phyloP scores from a whole-genome alignment of 2,329 filamentous ascomycete species.

The Penicillium glabrum region DNA sequence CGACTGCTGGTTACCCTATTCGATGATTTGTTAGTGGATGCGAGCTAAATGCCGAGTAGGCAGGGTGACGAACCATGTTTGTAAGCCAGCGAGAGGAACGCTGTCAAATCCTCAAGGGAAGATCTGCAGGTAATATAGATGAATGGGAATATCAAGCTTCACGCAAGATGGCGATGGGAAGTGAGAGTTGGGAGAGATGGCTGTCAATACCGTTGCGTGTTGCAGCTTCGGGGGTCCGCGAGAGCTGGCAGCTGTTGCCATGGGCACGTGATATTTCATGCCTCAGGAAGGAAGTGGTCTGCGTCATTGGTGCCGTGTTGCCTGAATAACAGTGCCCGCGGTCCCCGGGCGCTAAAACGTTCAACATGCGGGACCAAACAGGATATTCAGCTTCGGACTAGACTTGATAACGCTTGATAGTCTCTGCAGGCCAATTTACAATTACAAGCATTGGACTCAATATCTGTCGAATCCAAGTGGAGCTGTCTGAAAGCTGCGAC shows the following conservation, averaged over 20 bases:
- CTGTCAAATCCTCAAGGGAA: conserved; percentile 9
- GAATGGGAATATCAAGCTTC: neutral
- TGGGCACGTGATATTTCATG: conserved; percentile 13
- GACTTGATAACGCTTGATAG: neutral
- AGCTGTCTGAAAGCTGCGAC: neutral
- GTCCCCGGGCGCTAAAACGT: neutral
- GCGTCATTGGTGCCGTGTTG: conserved; percentile 20
- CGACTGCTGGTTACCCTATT: conserved; percentile 64
- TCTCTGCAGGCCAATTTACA: neutral
- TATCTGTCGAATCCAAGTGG: neutral
- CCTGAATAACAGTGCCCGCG: neutral
- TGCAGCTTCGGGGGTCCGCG: conserved; percentile 19
- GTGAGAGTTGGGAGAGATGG: conserved; percentile 12
- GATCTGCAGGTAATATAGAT: neutral
- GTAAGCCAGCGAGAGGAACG: conserved; percentile 21
- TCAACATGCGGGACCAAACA: neutral
- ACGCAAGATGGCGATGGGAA: conserved; percentile 4
- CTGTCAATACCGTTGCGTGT: conserved; percentile 13
- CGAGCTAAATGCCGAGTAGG: conserved; percentile 7
- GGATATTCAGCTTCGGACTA: conserved; percentile 1
- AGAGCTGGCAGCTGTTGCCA: conserved; percentile 26
- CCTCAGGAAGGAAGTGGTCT: conserved; percentile 15
- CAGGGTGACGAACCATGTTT: conserved; percentile 36
- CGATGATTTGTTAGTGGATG: conserved; percentile 22
- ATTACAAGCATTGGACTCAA: neutral